Evolutionary conservation across 345 rosid species (phyloP), one percentile per base, ranked within the genome.

Genomic region (Gossypium anomalum): DNA sequence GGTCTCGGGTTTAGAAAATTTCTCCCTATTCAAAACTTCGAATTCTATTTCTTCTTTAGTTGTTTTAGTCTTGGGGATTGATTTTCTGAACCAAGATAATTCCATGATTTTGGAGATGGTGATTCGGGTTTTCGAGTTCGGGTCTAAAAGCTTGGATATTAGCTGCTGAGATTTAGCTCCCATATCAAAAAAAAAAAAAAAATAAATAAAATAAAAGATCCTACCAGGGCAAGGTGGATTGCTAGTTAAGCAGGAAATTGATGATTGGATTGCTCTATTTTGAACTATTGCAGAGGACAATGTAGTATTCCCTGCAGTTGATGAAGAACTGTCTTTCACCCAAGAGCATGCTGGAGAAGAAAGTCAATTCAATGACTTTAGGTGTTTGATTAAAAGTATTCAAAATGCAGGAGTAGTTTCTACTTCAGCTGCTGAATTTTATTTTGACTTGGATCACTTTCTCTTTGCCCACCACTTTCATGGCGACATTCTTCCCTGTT

Each of bases 331-430:
- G n/a, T 91, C 95, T 65, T 93, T 91, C 78, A 78, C 79, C 44
- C 85, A 86, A 80, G 95, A 91, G 83, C 97, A 89, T 80, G 91
- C 88, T 27, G 90, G 89, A 86, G 95, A 93, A 85, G 90, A 91
- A 85, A 87, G 75, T 75, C 95, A 83, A 83, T 90, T 93, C 74
- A 86, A 87, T 51, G 91, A 88, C 81, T 85, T 91, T 70, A 85
- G 95, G 61, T 77, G 87, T 82, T 84, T 93, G 77, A 93, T 91
- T 81, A 93, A 91, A 86, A 87, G 84, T 77, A 85, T 91, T 70
- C 93, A 86, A 82, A 86, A 76, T 76, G 86, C 90, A 53, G 95
- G 92, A 83, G 93, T 89, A 57, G 79, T 78, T 70, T 89, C 94
- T 80, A 80, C 87, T 73, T 89, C 94, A 19, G 84, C 86, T 79